Percentiles rank a stretch among this genome's conserved stretches.
Evolutionary conservation across 805 yeast species (phyloP).

Genomic region (Zygosaccharomyces siamensis): DNA sequence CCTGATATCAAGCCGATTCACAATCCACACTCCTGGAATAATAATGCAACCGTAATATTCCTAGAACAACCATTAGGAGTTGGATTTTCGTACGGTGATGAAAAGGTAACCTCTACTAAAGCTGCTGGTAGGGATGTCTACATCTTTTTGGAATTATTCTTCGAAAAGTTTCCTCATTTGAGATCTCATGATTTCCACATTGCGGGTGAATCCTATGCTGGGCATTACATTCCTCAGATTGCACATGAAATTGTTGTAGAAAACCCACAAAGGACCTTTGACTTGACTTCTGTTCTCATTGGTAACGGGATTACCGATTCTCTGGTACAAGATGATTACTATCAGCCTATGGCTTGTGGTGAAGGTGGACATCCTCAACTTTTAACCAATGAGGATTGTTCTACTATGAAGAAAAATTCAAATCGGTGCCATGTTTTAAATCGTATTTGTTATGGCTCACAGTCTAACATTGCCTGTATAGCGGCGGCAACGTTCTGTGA

Average conservation of each 20-base stretch:
- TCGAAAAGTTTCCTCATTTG: slow-evolving; percentile 75
- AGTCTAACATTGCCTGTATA: slow-evolving; percentile 68
- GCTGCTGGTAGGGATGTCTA: slow-evolving; percentile 87
- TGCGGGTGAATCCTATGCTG: slow-evolving; percentile 83
- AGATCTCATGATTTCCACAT: slow-evolving; percentile 58
- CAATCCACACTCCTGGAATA: slow-evolving; percentile 89
- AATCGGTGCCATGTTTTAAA: slow-evolving; percentile 63
- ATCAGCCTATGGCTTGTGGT: slow-evolving; percentile 94
- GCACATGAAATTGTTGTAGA: slow-evolving; percentile 47
- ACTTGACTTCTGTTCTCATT: slow-evolving; percentile 73
- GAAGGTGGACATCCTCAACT: slow-evolving; percentile 78
- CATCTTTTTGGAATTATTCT: slow-evolving; percentile 78
- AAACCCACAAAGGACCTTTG: slow-evolving; percentile 48
- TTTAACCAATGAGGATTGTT: slow-evolving; percentile 63
- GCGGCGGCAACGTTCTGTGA: slow-evolving; percentile 83
- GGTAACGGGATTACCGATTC: slow-evolving; percentile 94
- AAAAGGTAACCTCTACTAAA: slow-evolving; percentile 60
- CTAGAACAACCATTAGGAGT: slow-evolving; percentile 93
- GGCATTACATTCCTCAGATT: slow-evolving; percentile 73
- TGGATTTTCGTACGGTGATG: slow-evolving; percentile 77
- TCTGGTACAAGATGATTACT: slow-evolving; percentile 67
- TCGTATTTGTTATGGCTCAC: slow-evolving; percentile 58
- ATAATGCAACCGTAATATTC: slow-evolving; percentile 83
- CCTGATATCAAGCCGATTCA: slow-evolving; percentile 58
- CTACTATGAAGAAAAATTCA: slow-evolving; percentile 52